Evolutionary conservation across 345 rosid genomes (phyloP).

Genomic region (Sisymbrium altissimum): DNA sequence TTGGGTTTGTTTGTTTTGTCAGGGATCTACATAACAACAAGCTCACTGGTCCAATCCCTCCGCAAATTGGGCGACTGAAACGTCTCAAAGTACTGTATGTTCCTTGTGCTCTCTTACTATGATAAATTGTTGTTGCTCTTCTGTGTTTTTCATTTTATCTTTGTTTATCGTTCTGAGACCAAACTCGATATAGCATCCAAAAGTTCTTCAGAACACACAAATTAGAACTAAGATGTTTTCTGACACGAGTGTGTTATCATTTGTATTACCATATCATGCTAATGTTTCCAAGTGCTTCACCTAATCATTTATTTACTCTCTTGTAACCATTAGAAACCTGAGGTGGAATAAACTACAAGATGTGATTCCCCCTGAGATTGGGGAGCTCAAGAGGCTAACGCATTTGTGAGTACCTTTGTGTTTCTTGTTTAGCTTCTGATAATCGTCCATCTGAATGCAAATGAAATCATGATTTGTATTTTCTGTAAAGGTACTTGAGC

Average conservation of each 20-base stretch:
- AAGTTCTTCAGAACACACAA: neutral
- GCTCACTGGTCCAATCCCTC: conserved; percentile 94
- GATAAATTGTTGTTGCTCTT: neutral
- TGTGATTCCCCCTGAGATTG: conserved; percentile 83
- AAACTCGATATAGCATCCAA: neutral
- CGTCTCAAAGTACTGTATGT: conserved; percentile 78
- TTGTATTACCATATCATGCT: neutral
- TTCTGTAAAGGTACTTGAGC: conserved; percentile 61
- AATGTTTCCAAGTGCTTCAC: neutral
- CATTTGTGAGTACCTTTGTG: conserved; percentile 61
- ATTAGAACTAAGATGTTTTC: neutral
- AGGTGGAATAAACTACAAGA: conserved; percentile 97
- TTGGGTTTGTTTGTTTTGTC: conserved; percentile 19
- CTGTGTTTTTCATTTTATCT: neutral
- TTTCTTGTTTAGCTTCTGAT: neutral
- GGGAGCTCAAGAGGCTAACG: conserved; percentile 81
- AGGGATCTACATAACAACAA: conserved; percentile 98
- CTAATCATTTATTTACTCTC: conserved; percentile 14
- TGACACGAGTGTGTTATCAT: neutral
- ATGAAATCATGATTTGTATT: neutral
- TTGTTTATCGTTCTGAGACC: neutral
- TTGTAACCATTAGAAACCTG: conserved; percentile 53
- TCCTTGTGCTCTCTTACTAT: neutral
- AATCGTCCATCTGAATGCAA: neutral
- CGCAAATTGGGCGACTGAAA: conserved; percentile 86